Evolutionary conservation across 2,329 filamentous ascomycete species (phyloP).

Genomic region (Cladobotryum mycophilum): DNA sequence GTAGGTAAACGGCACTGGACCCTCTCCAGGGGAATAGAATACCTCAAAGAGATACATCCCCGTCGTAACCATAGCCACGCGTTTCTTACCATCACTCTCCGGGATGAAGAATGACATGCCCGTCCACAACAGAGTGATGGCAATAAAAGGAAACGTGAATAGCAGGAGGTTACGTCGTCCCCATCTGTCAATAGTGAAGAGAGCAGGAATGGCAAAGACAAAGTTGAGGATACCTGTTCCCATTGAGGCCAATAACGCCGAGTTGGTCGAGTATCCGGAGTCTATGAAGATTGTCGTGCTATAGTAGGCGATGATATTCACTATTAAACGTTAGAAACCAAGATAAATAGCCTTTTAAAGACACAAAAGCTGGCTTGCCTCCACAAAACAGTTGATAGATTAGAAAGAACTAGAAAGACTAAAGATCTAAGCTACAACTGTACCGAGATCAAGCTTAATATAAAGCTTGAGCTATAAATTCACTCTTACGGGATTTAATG

Average conservation of each 20-base stretch:
- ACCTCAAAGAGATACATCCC: conserved; percentile 33
- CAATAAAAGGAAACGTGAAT: conserved; percentile 30
- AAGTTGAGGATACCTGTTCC: conserved; percentile 24
- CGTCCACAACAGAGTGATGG: conserved; percentile 26
- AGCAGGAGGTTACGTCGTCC: conserved; percentile 19
- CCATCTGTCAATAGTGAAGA: conserved; percentile 26
- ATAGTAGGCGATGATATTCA: conserved; percentile 27
- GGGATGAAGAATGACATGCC: conserved; percentile 26
- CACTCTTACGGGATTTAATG: too few species aligned
- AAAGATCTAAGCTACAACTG: too few species aligned
- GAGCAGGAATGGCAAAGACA: conserved; percentile 24
- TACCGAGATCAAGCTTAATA: too few species aligned
- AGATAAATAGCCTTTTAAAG: conserved; percentile 16
- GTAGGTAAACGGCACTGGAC: conserved; percentile 33
- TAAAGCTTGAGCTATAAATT: too few species aligned
- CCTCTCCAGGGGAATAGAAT: conserved; percentile 30
- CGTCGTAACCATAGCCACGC: conserved; percentile 27
- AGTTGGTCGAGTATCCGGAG: conserved; percentile 21
- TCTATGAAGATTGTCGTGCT: conserved; percentile 23
- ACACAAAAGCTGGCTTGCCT: not conserved
- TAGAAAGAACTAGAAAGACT: too few species aligned
- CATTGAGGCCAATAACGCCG: conserved; percentile 27
- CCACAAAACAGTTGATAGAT: too few species aligned
- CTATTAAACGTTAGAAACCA: conserved; percentile 6
- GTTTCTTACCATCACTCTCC: conserved; percentile 13